These are phyloP conservation scores for Gloeostereum incarnatum DNA, from an alignment of 768 basidiomycete genomes.

Conservation along the genomic window DNA sequence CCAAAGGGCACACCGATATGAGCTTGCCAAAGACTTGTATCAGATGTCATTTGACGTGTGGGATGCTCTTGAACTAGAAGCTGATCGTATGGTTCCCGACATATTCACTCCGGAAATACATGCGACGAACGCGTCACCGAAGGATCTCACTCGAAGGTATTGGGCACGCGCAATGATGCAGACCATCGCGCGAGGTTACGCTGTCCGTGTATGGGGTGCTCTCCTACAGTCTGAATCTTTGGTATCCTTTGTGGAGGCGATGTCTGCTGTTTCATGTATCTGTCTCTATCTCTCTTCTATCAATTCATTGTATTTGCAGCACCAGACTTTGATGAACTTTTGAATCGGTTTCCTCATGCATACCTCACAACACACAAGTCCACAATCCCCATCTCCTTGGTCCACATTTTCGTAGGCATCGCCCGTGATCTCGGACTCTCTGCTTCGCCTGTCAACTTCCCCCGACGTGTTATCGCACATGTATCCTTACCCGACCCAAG, in stretches of 20 bases:
- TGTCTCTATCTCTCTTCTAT: conserved; percentile 20
- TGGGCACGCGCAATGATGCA: conserved; percentile 41
- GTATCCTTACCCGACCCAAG: conserved; percentile 26
- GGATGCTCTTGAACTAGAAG: conserved; percentile 38
- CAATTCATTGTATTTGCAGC: conserved; percentile 14
- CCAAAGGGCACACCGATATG: conserved; percentile 25
- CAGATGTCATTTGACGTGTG: conserved; percentile 43
- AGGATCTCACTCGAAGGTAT: conserved; percentile 33
- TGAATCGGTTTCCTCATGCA: conserved; percentile 49
- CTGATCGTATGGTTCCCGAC: conserved; percentile 22
- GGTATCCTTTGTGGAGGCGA: conserved; percentile 31
- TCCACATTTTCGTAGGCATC: conserved; percentile 48
- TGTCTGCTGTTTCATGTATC: conserved; percentile 44
- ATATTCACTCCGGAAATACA: conserved; percentile 8
- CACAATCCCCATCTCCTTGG: conserved; percentile 52
- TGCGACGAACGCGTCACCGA: conserved; percentile 6
- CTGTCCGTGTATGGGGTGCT: conserved; percentile 27
- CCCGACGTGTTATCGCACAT: conserved; percentile 42
- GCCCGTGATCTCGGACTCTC: conserved; percentile 39
- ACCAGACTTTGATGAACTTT: conserved; percentile 29
- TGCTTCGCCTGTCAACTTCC: conserved; percentile 49
- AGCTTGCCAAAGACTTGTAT: conserved; percentile 27
- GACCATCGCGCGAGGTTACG: conserved; percentile 30
- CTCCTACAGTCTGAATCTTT: conserved; percentile 7
- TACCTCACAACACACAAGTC: conserved; percentile 40